Evolutionary conservation across 768 basidiomycete genomes (phyloP).

Genomic region (Naganishia antarctica): DNA sequence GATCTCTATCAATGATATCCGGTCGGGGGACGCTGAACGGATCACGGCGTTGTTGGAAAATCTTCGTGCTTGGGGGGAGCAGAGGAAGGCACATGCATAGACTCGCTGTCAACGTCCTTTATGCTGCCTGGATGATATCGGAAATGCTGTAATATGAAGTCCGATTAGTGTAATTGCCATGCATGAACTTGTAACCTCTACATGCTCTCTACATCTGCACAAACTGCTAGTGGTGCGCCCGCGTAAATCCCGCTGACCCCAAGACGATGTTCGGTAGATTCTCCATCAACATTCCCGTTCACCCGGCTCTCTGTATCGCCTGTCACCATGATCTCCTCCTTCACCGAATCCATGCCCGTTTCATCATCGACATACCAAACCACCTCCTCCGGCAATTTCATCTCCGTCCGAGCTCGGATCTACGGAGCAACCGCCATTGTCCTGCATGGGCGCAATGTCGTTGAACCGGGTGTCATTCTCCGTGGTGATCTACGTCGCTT

Average conservation of each 20-base stretch:
- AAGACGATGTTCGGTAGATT: too few relatives aligned
- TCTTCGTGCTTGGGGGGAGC: conserved; percentile 27
- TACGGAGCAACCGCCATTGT: conserved; percentile 89
- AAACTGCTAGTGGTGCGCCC: too few relatives aligned
- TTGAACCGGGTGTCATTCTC: conserved; percentile 81
- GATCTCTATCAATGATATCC: conserved; percentile 88
- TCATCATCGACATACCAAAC: conserved; percentile 9
- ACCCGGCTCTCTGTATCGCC: too few relatives aligned
- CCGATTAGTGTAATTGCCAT: too few relatives aligned
- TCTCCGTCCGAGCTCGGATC: conserved; percentile 10
- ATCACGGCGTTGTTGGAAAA: conserved; percentile 68
- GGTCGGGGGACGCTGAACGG: conserved; percentile 74
- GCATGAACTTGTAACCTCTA: too few relatives aligned
- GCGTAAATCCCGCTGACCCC: too few relatives aligned
- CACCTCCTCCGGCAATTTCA: conserved; percentile 24
- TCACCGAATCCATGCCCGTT: conserved; percentile 10
- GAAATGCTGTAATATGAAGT: too few relatives aligned
- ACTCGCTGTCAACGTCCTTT: too few relatives aligned
- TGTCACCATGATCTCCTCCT: conserved; percentile 23
- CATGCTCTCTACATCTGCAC: too few relatives aligned
- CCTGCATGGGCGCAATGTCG: conserved; percentile 93
- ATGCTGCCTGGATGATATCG: too few relatives aligned
- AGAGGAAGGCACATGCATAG: conserved; percentile 3
- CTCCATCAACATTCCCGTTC: too few relatives aligned
- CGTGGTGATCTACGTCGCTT: conserved; percentile 68